Evolutionary conservation across 1,284 basidiomycete species (phyloP).

Genomic region (Termitomyces sp.): DNA sequence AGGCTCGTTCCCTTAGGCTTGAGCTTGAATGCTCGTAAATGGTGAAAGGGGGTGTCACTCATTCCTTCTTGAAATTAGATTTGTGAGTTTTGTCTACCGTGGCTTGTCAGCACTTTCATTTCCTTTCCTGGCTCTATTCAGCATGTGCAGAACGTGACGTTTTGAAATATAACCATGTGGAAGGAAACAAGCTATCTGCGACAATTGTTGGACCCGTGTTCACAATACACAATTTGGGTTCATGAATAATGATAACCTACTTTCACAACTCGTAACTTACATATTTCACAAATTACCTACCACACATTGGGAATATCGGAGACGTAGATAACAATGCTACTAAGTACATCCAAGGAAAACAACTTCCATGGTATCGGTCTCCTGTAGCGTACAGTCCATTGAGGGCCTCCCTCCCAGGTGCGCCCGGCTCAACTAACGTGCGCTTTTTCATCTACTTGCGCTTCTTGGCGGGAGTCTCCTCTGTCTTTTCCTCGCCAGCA

Average conservation of each 20-base stretch:
- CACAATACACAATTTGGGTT: not conserved
- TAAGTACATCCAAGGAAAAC: conserved; percentile 12
- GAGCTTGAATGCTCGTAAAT: too few relatives aligned
- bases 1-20: too few relatives aligned
- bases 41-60: too few relatives aligned
- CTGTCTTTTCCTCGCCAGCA: conserved; percentile 61
- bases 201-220: too few relatives aligned
- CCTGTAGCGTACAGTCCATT: conserved; percentile 10
- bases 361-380: conserved; percentile 10
- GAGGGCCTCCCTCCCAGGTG: conserved; percentile 14
- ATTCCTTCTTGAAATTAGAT: too few relatives aligned
- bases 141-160: too few relatives aligned
- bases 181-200: too few relatives aligned
- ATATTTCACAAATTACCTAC: conserved; percentile 15
- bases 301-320: conserved; percentile 11
- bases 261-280: conserved; percentile 15
- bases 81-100: too few relatives aligned
- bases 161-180: too few relatives aligned
- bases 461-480: conserved; percentile 51
- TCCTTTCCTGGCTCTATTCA: too few relatives aligned
- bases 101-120: too few relatives aligned
- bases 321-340: conserved; percentile 15
- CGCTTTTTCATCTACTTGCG: conserved; percentile 22
- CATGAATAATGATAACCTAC: conserved; percentile 9
- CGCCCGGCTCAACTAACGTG: conserved; percentile 1